Evolutionary conservation across 768 basidiomycete genomes (phyloP).

Genomic region (Russula brevipes): DNA sequence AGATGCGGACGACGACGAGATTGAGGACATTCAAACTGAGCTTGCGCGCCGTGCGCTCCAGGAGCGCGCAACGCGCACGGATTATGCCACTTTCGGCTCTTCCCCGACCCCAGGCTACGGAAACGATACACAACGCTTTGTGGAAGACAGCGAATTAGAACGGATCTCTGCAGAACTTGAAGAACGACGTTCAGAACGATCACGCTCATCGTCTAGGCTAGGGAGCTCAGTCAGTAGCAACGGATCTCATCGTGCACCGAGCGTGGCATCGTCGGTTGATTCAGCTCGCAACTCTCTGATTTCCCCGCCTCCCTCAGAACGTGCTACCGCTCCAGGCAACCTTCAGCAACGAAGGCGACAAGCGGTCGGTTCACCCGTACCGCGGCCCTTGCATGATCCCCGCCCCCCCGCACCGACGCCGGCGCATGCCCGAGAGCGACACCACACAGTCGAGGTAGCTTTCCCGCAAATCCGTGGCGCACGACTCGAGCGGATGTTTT

Average conservation of each 20-base stretch:
- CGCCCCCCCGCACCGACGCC: constrained; percentile 20
- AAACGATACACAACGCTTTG: constrained; percentile 36
- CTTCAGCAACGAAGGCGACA: not conserved
- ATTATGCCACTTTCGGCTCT: constrained; percentile 50
- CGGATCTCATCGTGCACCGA: constrained; percentile 18
- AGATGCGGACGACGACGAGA: constrained; percentile 26
- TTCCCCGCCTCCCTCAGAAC: not conserved
- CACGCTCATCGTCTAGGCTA: constrained; percentile 24
- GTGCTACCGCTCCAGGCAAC: not conserved
- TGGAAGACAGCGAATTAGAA: constrained; percentile 55
- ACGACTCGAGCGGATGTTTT: constrained; percentile 74
- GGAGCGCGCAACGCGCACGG: constrained; percentile 50
- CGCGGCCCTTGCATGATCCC: not conserved
- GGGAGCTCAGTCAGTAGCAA: constrained; percentile 18
- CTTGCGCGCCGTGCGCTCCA: constrained; percentile 23
- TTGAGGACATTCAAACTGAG: constrained; percentile 14
- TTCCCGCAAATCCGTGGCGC: constrained; percentile 83
- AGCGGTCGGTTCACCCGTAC: not conserved
- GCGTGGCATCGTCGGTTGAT: constrained; percentile 19
- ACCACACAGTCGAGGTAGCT: constrained; percentile 41
- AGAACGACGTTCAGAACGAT: constrained; percentile 54
- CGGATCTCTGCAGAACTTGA: constrained; percentile 63
- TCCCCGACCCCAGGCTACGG: constrained; percentile 25
- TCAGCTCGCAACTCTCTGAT: not conserved
- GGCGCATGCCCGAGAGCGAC: constrained; percentile 9